Evolutionary conservation across 2,329 filamentous ascomycete species (phyloP), one percentile per base, ranked within the genome.

Genomic region (Scytalidium sp.): DNA sequence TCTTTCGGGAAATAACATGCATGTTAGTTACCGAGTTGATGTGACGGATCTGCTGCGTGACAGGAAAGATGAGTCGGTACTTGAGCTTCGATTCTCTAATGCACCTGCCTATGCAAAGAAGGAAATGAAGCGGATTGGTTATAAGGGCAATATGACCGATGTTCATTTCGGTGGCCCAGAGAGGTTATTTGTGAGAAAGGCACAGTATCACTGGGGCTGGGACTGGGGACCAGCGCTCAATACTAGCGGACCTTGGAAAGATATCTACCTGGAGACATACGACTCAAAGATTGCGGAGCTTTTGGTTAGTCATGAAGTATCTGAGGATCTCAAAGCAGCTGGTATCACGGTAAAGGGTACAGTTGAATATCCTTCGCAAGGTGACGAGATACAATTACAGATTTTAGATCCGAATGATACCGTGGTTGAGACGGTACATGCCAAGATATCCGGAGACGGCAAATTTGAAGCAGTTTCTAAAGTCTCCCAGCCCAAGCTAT

Each of bases 141-240:
- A 70, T 17, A 64, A 65, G 19, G 64, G 67, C 3, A 73, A 76
- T 56, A 63, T 62, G 2, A 61, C 79, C 3, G 71, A 77, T 52
- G 71, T 79, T 27, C 66, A 72, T 23, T 79, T 80, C 52, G 73
- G 74, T 23, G 74, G 73, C 25, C 73, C 61, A 2, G 60, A 62
- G 45, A 50, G 60, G n/a, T 41, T 81, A 11, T 75, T 75, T 3
- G 76, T 81, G 0, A 70, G 84, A n/a, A 88, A 87, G 60, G 80
- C 83, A 1, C 84, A 87, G 63, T 87, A 84, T 56, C 79, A 86
- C 56, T 88, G 81, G 60, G 61, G 84, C 3, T 88, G 84, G 84
- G 84, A 88, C 59, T 87, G 83, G 84, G 84, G 84, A 0, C 83
- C 84, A 1, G 73, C 84, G 6, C 58, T 86, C 46, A 75, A 83